Base-by-base conservation (phyloP, 345 rosid genomes). In the Eutrema yunnanense region DNA sequence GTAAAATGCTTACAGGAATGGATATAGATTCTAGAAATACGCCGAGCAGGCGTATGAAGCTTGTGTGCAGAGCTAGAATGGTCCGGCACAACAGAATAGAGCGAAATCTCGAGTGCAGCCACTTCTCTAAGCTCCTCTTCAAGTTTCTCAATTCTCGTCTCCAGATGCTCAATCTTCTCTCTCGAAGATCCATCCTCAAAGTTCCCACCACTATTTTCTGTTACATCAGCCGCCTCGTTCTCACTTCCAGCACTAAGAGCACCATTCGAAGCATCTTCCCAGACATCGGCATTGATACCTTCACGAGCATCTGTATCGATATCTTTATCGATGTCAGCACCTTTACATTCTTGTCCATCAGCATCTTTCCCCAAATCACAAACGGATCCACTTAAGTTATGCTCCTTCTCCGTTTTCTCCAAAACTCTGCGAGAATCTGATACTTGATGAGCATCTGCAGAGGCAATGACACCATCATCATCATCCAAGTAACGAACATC, bases 71-170 rank as follows among this genome's bases (percentile, higher is more conserved):
- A 95, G 83, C 92, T 86, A 19, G 85, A 94, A 76, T 95, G 98
- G 77, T 92, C 99, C 1, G 98, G 88, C 22, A 87, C 91, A 48
- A 95, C 85, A 47, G 97, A 92, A 74, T 92, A 95, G 1, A 95
- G 84, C 1, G 98, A 86, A 67, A 95, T 80, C 84, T 95, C 99
- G 22, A 95, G 89, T 32, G 99, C 91, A 42, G 99, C 97, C 66
- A 90, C 99, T 81, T 90, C 98, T 79, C 98, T 86, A 67, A 95
- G 90, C 84, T 95, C 98, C 71, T 83, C 96, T 77, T 92, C 96
- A 19, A 95, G 96, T 78, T 80, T 90, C 82, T 88, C 91, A 38
- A 95, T 87, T 78, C 85, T 90, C 53, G 54, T 74, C 76, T 90
- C 92, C 80, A 90, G 75, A 65, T 81, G 80, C 72, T 77, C 84